A percentile compares a stretch with the other conserved stretches of the same genome.
phyloP scores from a whole-genome alignment of 805 yeast genomes.

The Sugiyamaella marilandica region DNA sequence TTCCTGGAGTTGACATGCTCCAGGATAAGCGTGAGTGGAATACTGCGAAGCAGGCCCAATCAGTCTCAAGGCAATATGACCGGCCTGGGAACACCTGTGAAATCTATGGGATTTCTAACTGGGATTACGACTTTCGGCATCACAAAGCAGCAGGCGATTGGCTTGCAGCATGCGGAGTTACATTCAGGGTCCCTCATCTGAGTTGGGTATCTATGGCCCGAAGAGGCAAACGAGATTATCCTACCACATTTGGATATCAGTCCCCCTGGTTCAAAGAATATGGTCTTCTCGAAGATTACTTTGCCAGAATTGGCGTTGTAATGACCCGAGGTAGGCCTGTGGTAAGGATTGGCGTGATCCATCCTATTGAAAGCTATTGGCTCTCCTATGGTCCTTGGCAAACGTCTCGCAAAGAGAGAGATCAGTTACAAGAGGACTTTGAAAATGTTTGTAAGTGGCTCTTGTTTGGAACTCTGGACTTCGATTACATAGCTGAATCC shows the following conservation, averaged over 20 bases:
- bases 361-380: slow-evolving; percentile 13
- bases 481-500: slow-evolving; percentile 9
- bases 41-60: slow-evolving; percentile 12
- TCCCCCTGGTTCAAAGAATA: slow-evolving; percentile 10
- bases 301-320: not conserved
- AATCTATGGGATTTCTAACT: slow-evolving; percentile 6
- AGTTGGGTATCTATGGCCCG: slow-evolving; percentile 7
- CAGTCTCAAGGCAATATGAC: slow-evolving; percentile 4
- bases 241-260: slow-evolving; percentile 8
- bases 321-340: slow-evolving; percentile 7
- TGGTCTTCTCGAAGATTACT: slow-evolving; percentile 4
- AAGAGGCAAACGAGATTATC: slow-evolving; percentile 9
- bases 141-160: slow-evolving; percentile 8
- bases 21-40: slow-evolving; percentile 5
- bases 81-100: slow-evolving; percentile 8
- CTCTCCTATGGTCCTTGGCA: slow-evolving; percentile 8
- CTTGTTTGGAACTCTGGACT: slow-evolving; percentile 5
- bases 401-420: not conserved
- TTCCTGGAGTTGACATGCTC: slow-evolving; percentile 11
- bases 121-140: slow-evolving; percentile 5
- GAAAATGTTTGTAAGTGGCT: slow-evolving; percentile 2
- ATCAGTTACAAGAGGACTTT: slow-evolving; percentile 2
- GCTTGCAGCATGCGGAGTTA: slow-evolving; percentile 8
- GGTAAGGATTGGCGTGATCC: slow-evolving; percentile 6
- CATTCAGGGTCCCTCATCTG: slow-evolving; percentile 8